Conservation (phyloP, 2,329 filamentous ascomycete genomes). For the Malbranchea zuffiana region DNA sequence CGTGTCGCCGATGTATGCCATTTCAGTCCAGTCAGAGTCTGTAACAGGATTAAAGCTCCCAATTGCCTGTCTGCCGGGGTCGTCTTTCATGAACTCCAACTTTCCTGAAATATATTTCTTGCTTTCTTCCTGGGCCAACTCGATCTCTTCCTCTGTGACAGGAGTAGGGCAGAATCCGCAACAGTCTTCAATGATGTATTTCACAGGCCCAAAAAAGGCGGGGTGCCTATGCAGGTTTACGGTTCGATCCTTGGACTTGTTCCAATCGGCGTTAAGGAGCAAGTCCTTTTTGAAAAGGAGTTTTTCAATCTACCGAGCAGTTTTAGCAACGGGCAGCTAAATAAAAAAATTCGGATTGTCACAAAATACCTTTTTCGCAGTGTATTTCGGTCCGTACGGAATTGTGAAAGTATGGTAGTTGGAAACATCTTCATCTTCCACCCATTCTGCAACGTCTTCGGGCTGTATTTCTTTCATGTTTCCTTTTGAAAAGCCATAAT, state of each 20-base stretch:
- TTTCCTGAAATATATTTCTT: slow-evolving; percentile 67
- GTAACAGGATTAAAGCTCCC: slow-evolving; percentile 70
- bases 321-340: slow-evolving; percentile 25
- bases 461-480: slow-evolving; percentile 69
- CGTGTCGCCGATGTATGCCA: slow-evolving; percentile 79
- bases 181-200: slow-evolving; percentile 68
- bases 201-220: slow-evolving; percentile 67
- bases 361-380: slow-evolving; percentile 25
- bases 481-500: slow-evolving; percentile 40
- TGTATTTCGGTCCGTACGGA: slow-evolving; percentile 23
- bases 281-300: slow-evolving; percentile 72
- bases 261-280: slow-evolving; percentile 79
- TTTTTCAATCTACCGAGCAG: slow-evolving; percentile 57
- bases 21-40: slow-evolving; percentile 73
- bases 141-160: slow-evolving; percentile 57
- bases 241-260: slow-evolving; percentile 60
- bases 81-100: slow-evolving; percentile 64
- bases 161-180: slow-evolving; percentile 68
- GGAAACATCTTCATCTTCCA: slow-evolving; percentile 62
- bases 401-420: slow-evolving; percentile 61
- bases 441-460: slow-evolving; percentile 77
- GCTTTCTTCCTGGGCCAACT: slow-evolving; percentile 58
- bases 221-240: slow-evolving; percentile 74
- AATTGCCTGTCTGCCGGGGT: slow-evolving; percentile 66
- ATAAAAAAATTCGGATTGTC: slow-evolving; percentile 23